phyloP scores from a whole-genome alignment of 2,329 filamentous ascomycete genomes.

The Calonectria honghensis region DNA sequence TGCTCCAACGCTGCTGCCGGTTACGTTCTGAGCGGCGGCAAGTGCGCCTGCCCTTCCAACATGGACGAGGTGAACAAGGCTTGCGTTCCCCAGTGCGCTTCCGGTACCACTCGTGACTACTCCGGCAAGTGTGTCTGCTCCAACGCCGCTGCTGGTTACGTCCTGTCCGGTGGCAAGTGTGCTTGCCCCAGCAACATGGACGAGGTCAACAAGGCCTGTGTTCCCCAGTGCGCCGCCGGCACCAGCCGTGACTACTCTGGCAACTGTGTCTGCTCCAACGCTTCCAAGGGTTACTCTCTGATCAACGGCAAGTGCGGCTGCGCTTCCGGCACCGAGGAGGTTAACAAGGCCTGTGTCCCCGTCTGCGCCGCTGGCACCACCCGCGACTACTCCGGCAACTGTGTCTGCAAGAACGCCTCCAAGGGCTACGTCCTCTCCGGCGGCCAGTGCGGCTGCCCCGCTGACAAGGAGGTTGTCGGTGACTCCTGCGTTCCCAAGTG shows the following conservation, averaged over 20 bases:
- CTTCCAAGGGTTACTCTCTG: background rate
- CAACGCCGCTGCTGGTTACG: background rate
- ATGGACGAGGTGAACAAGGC: background rate
- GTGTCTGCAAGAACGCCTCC: constrained; percentile 14
- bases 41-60: background rate
- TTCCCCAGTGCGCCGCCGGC: background rate
- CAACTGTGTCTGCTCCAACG: background rate
- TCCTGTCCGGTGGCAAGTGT: background rate
- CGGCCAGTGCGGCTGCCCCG: constrained; percentile 2
- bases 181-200: background rate
- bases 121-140: background rate
- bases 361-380: background rate
- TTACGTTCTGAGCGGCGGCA: background rate
- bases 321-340: background rate
- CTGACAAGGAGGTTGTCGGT: background rate
- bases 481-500: background rate
- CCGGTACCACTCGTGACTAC: background rate
- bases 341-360: background rate
- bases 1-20: background rate
- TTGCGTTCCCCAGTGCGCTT: background rate
- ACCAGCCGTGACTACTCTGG: background rate
- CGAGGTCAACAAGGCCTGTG: background rate
- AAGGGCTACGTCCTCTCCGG: background rate
- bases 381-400: constrained; percentile 12
- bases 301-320: background rate